These are phyloP conservation scores for Dendrothele bispora DNA, from an alignment of 768 basidiomycete species.

Conservation along the genomic window DNA sequence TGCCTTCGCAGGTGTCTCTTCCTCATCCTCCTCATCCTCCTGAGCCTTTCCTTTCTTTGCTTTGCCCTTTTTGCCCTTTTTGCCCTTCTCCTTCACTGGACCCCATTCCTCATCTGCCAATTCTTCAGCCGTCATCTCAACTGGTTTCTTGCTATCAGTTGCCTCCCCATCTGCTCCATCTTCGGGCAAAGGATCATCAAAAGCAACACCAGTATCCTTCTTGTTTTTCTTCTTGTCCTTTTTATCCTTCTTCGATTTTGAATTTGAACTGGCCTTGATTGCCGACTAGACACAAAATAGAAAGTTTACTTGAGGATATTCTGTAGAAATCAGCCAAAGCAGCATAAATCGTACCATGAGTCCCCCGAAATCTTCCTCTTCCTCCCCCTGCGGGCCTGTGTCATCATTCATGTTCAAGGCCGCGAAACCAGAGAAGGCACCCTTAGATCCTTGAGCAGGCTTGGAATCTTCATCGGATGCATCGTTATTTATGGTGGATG, in stretches of 20 bases:
- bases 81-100: constrained; percentile 59
- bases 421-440: constrained; percentile 53
- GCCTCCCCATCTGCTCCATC: constrained; percentile 17
- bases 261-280: constrained; percentile 52
- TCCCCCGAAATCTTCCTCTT: constrained; percentile 71
- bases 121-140: constrained; percentile 61
- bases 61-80: constrained; percentile 64
- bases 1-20: constrained; percentile 17
- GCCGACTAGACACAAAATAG: constrained; percentile 46
- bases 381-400: constrained; percentile 37
- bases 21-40: constrained; percentile 32
- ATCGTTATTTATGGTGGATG: constrained; percentile 12
- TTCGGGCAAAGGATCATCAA: constrained; percentile 27
- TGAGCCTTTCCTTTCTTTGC: constrained; percentile 45
- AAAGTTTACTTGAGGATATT: constrained; percentile 8
- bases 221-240: constrained; percentile 59
- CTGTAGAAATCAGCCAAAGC: neutral
- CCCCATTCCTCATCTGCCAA: constrained; percentile 76
- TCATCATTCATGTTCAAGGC: constrained; percentile 45
- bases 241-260: no score
- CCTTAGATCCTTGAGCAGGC: constrained; percentile 27
- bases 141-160: constrained; percentile 14
- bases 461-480: constrained; percentile 44
- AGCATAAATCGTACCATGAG: constrained; percentile 58
- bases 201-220: constrained; percentile 30